These are phyloP conservation scores for Potentilla sterilis DNA, from an alignment of 306 rosid genomes.

Conservation along the genomic window DNA sequence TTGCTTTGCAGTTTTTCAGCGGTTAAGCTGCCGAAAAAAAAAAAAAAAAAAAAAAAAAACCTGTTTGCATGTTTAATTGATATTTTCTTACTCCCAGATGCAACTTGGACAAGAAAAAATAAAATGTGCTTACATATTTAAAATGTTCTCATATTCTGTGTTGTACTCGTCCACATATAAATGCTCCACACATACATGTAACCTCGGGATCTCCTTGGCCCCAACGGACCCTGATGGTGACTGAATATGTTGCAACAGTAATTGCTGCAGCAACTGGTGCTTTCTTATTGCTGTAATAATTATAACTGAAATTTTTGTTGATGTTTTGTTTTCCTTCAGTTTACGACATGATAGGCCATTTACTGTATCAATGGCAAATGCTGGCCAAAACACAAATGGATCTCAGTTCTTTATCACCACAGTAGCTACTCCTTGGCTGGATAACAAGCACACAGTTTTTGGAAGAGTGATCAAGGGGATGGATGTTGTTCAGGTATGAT, in stretches of 20 bases:
- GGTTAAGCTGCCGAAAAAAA: not conserved
- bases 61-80: not conserved
- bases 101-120: not conserved
- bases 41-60: not conserved
- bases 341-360: constrained; percentile 97
- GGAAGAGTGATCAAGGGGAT: constrained; percentile 93
- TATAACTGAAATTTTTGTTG: not conserved
- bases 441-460: constrained; percentile 94
- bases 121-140: not conserved
- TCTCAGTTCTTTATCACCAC: constrained; percentile 98
- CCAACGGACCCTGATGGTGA: not conserved
- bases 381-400: constrained; percentile 88
- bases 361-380: constrained; percentile 97
- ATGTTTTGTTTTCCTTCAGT: constrained; percentile 48
- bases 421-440: constrained; percentile 98
- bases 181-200: not conserved
- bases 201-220: not conserved
- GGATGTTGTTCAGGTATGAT: constrained; percentile 94
- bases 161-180: not conserved
- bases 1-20: not conserved
- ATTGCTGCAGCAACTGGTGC: not conserved
- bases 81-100: not conserved
- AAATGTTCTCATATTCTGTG: not conserved
- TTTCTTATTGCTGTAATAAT: not conserved
- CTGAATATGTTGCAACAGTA: not conserved